Evolutionary conservation across 2,329 filamentous ascomycete genomes (phyloP), one percentile per base, ranked within the genome.

Genomic region (Verticillium zaregamsianum): DNA sequence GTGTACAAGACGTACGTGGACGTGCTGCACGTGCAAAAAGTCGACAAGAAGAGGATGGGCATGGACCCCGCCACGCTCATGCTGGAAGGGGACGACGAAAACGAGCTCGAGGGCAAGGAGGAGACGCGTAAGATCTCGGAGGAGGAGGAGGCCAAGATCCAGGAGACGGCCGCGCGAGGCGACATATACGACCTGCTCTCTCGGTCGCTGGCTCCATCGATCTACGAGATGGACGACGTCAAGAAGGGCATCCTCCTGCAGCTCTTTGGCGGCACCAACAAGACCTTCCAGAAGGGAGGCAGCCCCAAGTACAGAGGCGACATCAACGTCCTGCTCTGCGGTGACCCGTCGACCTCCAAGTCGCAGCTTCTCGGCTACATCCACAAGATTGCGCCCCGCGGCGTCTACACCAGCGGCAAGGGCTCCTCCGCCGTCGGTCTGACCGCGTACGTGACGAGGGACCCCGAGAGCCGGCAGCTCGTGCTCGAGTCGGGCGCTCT

Each of bases 1-100:
- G 87, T 99, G 45, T 97, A 97, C 84, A 99, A 98, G 82, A 99
- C 95, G 0, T 99, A 97, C 67, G 90, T 99, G 59, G 95, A 99
- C 75, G 92, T 94, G 56, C 79, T 98, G 55, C 95, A 99, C 71
- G 91, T 98, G 49, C 93, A 98, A 72, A 99, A 99, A 75, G 91
- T 96, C 2, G 94, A 99, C 76, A 94, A 93, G 78, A 95, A 93
- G 76, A 90, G 95, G 60, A 88, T 99, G 82, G 95, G 95, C 37
- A 90, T 93, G 57, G 95, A 99, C 71, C 84, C 88, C 1, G 93
- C 93, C 0, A 99, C 95, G 0, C 86, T 99, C 14, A 91, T 93
- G 67, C 84, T 93, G 67, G 85, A 93, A 37, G 90, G 92, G 9
- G 89, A 93, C 55, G 75, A 75, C 6, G 76, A 80, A 55, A 83